Base-by-base conservation (phyloP, 176 grass and related monocot genomes). In the Ensete glaucum region DNA sequence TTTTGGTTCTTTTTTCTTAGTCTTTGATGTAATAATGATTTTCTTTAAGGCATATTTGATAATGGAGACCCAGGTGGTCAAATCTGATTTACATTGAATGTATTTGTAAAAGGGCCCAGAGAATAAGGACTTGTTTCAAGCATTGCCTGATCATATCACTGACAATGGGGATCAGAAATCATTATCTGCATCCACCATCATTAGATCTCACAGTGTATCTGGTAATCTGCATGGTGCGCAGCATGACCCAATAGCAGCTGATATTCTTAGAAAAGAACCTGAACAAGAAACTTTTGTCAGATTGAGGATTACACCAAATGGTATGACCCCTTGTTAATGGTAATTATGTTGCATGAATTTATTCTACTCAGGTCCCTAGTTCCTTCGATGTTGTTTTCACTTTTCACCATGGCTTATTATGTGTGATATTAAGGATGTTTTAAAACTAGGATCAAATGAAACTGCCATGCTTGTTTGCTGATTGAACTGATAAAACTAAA, bases 181-280 rank as follows among this genome's bases (percentile, higher is more conserved):
- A 67, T 83, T 87, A 69, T 67, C 87, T 67, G 81, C 89, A 86
- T 80, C 85, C 25, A 83, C 81, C 85, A 90, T 96, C 85, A 92
- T 96, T 73, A 85, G 93, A 84, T 92, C 81, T 73, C 89, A 90
- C 53, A 96, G 89, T 86, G 87, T 84, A 74, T 86, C 89, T n/a
- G 85, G 93, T 73, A 87, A 88, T 81, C 77, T 96, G 27, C 93
- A 92, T 80, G 89, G 81, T 6, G 51, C 75, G 66, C 93, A 90
- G 68, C 90, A 76, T 79, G 88, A 96, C 75, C 93, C 93, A 52
- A 72, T 96, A 74, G 89, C 93, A 79, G 93, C 93, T 81, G 93
- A 96, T 85, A 90, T 96, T 79, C 87, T 96, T 79, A 81, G 93
- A 78, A 96, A 88, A 85, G 80, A 90, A 73, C 93, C 93, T 71